Percentiles rank a stretch among this genome's conserved stretches.
phyloP scores from a whole-genome alignment of 371 early-diverging fungal species.

The Fennellomyces sp. region DNA sequence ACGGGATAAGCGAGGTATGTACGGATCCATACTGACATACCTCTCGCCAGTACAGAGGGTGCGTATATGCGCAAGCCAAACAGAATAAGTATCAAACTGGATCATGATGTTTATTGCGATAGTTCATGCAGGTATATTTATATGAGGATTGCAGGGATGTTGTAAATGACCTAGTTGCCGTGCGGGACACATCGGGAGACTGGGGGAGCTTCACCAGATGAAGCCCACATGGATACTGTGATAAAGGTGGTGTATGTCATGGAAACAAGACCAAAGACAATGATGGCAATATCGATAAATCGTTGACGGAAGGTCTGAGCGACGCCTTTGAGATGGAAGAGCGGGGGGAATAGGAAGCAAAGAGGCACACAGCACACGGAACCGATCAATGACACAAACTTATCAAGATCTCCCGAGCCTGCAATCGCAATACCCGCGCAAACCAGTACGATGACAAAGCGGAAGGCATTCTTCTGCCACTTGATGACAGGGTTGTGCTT shows the following conservation, averaged over 20 bases:
- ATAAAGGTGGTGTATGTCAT: slow-evolving; percentile 79
- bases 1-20: too few species aligned
- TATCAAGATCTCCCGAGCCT: slow-evolving; percentile 77
- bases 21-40: too few species aligned
- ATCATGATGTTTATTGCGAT: too few species aligned
- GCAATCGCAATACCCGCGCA: slow-evolving; percentile 74
- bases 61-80: too few species aligned
- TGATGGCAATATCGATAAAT: slow-evolving; percentile 61
- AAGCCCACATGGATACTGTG: slow-evolving; percentile 70
- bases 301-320: slow-evolving; percentile 45
- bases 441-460: slow-evolving; percentile 57
- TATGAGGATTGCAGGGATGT: not conserved
- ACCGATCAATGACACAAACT: slow-evolving; percentile 88
- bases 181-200: slow-evolving; percentile 28
- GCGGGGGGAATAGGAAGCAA: slow-evolving; percentile 77
- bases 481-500: slow-evolving; percentile 70
- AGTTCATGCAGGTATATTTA: not conserved
- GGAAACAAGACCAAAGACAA: slow-evolving; percentile 71
- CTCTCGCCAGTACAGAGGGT: too few species aligned
- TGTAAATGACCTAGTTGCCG: slow-evolving; percentile 7
- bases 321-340: slow-evolving; percentile 76
- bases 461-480: slow-evolving; percentile 87
- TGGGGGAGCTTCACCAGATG: slow-evolving; percentile 32
- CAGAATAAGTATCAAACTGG: not conserved
- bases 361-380: slow-evolving; percentile 78